Base-by-base conservation (phyloP, 345 rosid genomes). In the Hibiscus trionum region DNA sequence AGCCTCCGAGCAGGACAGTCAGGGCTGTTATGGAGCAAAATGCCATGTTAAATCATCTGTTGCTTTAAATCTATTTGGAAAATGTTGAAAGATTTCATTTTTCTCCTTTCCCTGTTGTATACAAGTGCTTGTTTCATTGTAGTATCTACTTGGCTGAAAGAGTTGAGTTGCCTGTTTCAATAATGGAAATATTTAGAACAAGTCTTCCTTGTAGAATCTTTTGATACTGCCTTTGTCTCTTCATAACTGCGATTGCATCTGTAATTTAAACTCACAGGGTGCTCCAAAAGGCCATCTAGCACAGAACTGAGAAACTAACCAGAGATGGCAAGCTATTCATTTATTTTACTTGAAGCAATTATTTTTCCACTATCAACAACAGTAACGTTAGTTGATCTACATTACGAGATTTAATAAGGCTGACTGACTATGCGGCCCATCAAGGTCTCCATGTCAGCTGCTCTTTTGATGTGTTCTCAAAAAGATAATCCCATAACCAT, bases 11-110 rank as follows among this genome's bases (percentile, higher is more conserved):
- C 70, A 4, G 73, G 66, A 55, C 31, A 72, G 57, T 74, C 62
- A 31, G 56, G 66, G 62, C 73, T 69, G 73, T 73, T 53, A 14
- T 59, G 72, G 77, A 27, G 71, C 61, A 76, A 61, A 72, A 49
- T 50, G 8, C 42, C 59, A 50, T 68, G 72, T 68, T 49, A 15
- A 44, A 59, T 55, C 53, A 53, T 75, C 62, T 59, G 74, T 69
- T 76, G 59, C 62, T 72, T 58, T 66, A 21, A 49, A 71, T 77
- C 78, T 77, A 67, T 66, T 49, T 74, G 83, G 75, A 72, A 10
- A 82, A 73, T 77, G 64, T 70, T 33, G 61, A 72, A 66, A 63
- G 55, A 7, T 66, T 55, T 60, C 24, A 39, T 11, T 59, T 31
- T 59, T 17, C 39, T 72, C 44, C 56, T 44, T 44, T 4, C n/a